Conservation (phyloP, 139 green algal species). For the Tetradesmus lagerheimii region DNA sequence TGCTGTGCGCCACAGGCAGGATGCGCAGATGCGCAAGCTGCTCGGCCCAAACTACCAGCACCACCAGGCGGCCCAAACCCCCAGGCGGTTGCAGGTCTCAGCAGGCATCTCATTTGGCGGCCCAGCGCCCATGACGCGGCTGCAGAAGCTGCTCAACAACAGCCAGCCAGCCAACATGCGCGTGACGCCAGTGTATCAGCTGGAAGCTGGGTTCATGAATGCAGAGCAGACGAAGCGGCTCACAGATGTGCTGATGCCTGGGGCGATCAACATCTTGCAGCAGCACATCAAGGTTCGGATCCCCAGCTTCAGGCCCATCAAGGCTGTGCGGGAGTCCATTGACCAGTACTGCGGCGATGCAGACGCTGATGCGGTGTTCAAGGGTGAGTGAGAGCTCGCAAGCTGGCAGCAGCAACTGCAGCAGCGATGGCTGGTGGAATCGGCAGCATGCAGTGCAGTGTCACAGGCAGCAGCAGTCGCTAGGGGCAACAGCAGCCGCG, state of each 20-base stretch:
- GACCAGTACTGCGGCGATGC: conserved; percentile 46
- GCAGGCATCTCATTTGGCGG: background rate
- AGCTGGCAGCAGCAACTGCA: background rate
- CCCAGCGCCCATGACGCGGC: conserved; percentile 7
- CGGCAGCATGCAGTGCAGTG: background rate
- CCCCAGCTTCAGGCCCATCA: background rate
- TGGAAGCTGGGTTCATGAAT: conserved; percentile 13
- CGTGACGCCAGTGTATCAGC: conserved; percentile 41
- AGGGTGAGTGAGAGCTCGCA: background rate
- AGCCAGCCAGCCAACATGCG: conserved; percentile 25
- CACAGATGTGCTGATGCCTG: conserved; percentile 6
- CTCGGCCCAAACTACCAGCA: background rate
- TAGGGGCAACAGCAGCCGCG: background rate
- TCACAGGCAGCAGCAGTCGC: background rate
- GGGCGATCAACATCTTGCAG: conserved; percentile 42
- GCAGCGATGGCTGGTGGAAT: background rate
- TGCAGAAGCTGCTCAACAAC: conserved; percentile 38
- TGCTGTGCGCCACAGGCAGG: conserved; percentile 10
- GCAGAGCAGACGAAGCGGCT: conserved; percentile 19
- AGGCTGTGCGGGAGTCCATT: conserved; percentile 26
- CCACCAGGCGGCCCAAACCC: background rate
- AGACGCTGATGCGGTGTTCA: conserved; percentile 37
- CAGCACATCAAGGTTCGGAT: conserved; percentile 41
- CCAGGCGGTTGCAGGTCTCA: conserved; percentile 11
- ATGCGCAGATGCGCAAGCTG: conserved; percentile 26